phyloP scores from a whole-genome alignment of 2,329 filamentous ascomycete genomes.

The Hypoxylon sp. region DNA sequence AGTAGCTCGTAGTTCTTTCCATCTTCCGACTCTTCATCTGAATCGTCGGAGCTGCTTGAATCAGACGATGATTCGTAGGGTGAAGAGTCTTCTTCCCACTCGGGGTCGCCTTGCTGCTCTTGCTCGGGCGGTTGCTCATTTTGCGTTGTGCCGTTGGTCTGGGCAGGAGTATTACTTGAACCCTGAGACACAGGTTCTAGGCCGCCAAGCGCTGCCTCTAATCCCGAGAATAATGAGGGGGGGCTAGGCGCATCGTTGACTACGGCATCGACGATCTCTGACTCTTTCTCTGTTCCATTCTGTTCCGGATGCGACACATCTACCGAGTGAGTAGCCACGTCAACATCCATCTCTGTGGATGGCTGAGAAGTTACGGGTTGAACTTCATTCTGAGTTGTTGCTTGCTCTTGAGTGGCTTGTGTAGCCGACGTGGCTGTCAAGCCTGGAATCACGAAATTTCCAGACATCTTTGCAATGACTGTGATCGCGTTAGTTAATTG shows the following conservation, averaged over 20 bases:
- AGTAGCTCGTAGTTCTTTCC: constrained; percentile 70
- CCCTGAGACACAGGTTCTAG: constrained; percentile 40
- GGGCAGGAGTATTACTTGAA: constrained; percentile 7
- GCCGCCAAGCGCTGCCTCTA: constrained; percentile 46
- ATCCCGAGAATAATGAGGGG: constrained; percentile 46
- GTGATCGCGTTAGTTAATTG: constrained; percentile 3
- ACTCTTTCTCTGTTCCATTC: constrained; percentile 6
- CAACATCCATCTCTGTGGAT: constrained; percentile 20
- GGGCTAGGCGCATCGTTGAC: constrained; percentile 42
- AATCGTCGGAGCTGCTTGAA: constrained; percentile 66
- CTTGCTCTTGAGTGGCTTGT: constrained; percentile 6
- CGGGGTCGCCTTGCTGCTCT: constrained; percentile 59
- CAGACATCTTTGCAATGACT: constrained; percentile 32
- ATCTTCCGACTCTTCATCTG: constrained; percentile 63
- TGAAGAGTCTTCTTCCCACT: constrained; percentile 86
- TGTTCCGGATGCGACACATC: neutral
- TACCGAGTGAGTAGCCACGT: constrained; percentile 1
- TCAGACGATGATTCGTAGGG: constrained; percentile 75
- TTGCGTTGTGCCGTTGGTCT: constrained; percentile 20
- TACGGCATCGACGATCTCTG: constrained; percentile 7
- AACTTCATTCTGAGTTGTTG: constrained; percentile 9
- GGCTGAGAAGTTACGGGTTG: constrained; percentile 18
- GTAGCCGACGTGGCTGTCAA: constrained; percentile 37
- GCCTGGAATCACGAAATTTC: constrained; percentile 43
- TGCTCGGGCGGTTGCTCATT: constrained; percentile 33